Evolutionary conservation across 2,329 filamentous ascomycete species (phyloP), one percentile per base, ranked within the genome.

Genomic region (Fusarium pilosicola): DNA sequence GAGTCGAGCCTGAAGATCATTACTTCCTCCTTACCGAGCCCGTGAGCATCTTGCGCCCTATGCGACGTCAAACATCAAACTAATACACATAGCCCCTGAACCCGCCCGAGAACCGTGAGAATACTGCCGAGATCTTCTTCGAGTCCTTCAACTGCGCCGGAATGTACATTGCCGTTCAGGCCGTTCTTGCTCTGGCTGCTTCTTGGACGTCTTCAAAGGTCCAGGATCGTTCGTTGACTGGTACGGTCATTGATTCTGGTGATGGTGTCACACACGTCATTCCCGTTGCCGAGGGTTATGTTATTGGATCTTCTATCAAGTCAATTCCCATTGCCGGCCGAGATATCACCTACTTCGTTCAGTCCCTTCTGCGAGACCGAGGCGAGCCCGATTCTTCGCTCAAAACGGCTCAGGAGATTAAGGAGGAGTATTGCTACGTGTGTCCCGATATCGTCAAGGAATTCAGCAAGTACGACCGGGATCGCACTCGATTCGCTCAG

Each of bases 141-240:
- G 96, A 99, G 83, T 98, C 96, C 7, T 99, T 99, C 88, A 99
- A 99, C 86, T 98, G 96, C 83, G 96, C 96, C 66, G 96, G 96
- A 85, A 92, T 99, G 75, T 99, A 99, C 85, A 99, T 99, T 82
- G 96, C 96, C 52, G 96, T 99, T 20, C 96, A 99, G 85, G 96
- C 96, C 38, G 96, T 99, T 28, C 92, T 99, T 63, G 96, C 97
- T 22, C 90, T 99, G 51, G 96, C 96, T 49, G 96, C 97, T 26
- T 98, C 96, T 14, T 99, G 96, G 96, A 99, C 96, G 34, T 98
- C 95, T 55, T 97, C 95, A 60, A 99, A 98, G 86, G 96, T 98
- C 22, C 95, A 96, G 54, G 96, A 99, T 80, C 91, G 96, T 77
- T 98, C 96, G 48, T 87, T 99, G 70, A 99, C 96, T 1, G 96